Evolutionary conservation across 116 monocot genomes (phyloP).

Genomic region (Cymodocea nodosa): DNA sequence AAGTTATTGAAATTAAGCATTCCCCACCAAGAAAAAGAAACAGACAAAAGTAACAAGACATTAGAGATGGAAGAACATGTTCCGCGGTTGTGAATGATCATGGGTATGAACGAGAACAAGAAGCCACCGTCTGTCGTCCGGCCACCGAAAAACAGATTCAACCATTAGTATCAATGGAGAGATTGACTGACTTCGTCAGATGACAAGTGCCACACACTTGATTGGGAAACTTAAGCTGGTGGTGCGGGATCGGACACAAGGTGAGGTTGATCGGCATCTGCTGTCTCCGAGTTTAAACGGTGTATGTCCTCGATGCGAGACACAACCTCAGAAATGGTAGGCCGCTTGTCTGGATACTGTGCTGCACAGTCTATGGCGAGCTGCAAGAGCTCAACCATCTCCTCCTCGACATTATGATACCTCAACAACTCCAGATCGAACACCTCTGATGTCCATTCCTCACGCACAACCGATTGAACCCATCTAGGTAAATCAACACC

Average conservation of each 20-base stretch:
- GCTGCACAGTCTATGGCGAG: constrained; percentile 48
- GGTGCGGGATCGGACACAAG: background rate
- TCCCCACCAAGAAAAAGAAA: background rate
- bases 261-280: background rate
- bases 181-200: background rate
- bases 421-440: constrained; percentile 41
- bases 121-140: background rate
- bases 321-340: constrained; percentile 47
- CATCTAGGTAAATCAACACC: constrained; percentile 49
- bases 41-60: background rate
- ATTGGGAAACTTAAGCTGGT: background rate
- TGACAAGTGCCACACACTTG: background rate
- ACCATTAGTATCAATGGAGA: background rate
- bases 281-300: background rate
- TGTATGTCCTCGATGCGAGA: constrained; percentile 30
- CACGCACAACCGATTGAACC: constrained; percentile 35
- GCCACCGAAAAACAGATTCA: background rate
- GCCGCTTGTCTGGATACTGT: constrained; percentile 40
- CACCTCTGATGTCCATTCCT: constrained; percentile 52
- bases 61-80: background rate
- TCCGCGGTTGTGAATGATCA: background rate
- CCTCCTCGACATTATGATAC: constrained; percentile 29
- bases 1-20: constrained; percentile 2
- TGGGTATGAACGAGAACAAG: background rate
- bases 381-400: constrained; percentile 56